A percentile compares a stretch with the other conserved stretches of the same genome.
Conservation (phyloP, 1,139 yeast species). For the Debaryomyces fabryi region DNA sequence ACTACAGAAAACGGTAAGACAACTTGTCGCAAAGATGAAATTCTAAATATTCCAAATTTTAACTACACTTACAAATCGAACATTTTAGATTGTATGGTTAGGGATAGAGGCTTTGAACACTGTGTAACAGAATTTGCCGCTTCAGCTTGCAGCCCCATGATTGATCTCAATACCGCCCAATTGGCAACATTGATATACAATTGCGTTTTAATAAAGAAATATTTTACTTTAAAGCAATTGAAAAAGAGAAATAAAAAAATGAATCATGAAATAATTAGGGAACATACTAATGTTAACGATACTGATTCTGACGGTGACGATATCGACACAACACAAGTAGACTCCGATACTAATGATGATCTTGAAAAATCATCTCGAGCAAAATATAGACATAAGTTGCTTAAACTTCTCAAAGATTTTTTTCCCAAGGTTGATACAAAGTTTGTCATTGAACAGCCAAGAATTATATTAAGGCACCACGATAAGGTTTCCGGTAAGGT, state of each 20-base stretch:
- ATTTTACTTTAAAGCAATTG: slow-evolving; percentile 29
- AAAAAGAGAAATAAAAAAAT: slow-evolving; percentile 15
- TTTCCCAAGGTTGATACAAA: slow-evolving; percentile 48
- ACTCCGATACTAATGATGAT: slow-evolving; percentile 16
- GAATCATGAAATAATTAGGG: not conserved
- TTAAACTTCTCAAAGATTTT: slow-evolving; percentile 39
- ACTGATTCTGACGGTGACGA: slow-evolving; percentile 1
- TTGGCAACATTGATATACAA: slow-evolving; percentile 44
- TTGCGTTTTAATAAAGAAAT: slow-evolving; percentile 34
- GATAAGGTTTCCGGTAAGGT: slow-evolving; percentile 22
- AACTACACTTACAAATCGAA: slow-evolving; percentile 60
- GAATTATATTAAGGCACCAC: slow-evolving; percentile 37
- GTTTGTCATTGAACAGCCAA: slow-evolving; percentile 48
- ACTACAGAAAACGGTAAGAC: slow-evolving; percentile 15
- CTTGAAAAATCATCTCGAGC: not conserved
- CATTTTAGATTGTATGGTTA: slow-evolving; percentile 39
- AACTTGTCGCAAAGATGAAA: slow-evolving; percentile 33
- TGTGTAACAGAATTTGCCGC: slow-evolving; percentile 42
- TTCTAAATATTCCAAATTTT: slow-evolving; percentile 55
- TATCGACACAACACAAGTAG: slow-evolving; percentile 24
- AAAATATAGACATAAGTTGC: slow-evolving; percentile 3
- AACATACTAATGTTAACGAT: slow-evolving; percentile 5
- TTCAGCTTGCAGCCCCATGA: slow-evolving; percentile 51
- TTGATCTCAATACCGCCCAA: slow-evolving; percentile 52
- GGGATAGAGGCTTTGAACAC: slow-evolving; percentile 39